A percentile compares a stretch with the other conserved stretches of the same genome.
These are phyloP conservation scores for Venturia asperata DNA, from an alignment of 2,329 filamentous ascomycete species.

Conservation along the genomic window DNA sequence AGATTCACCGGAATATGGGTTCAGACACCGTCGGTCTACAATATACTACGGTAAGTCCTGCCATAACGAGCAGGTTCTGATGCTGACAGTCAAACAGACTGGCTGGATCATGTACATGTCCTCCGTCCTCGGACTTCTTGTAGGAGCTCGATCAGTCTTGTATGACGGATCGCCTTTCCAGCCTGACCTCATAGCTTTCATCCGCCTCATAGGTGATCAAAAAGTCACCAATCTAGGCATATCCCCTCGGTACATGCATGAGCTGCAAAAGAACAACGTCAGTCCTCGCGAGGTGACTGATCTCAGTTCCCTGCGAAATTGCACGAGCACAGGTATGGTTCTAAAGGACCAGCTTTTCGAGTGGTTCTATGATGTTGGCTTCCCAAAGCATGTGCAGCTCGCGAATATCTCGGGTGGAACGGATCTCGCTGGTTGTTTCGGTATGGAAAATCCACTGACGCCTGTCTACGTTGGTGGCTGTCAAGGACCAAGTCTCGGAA, in stretches of 20 bases:
- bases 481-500: conserved; percentile 47
- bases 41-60: conserved; percentile 45
- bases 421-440: conserved; percentile 63
- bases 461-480: conserved; percentile 57
- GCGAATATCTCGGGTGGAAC: conserved; percentile 72
- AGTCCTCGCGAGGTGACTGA: conserved; percentile 56
- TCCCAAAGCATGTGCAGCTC: conserved; percentile 60
- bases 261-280: conserved; percentile 59
- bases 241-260: conserved; percentile 69
- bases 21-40: conserved; percentile 45
- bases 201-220: conserved; percentile 56
- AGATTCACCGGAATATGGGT: conserved; percentile 44
- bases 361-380: conserved; percentile 70
- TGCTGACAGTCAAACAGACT: conserved; percentile 34
- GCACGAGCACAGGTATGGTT: conserved; percentile 75
- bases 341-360: conserved; percentile 65
- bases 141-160: conserved; percentile 57
- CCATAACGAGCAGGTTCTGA: neutral
- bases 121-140: conserved; percentile 51
- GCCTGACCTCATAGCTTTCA: conserved; percentile 57
- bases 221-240: conserved; percentile 66
- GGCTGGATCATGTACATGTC: conserved; percentile 86
- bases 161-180: conserved; percentile 79
- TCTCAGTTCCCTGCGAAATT: conserved; percentile 52
- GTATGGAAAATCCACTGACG: conserved; percentile 57